phyloP scores from a whole-genome alignment of 1,284 basidiomycete species.

The Singerocomus inundabilis region DNA sequence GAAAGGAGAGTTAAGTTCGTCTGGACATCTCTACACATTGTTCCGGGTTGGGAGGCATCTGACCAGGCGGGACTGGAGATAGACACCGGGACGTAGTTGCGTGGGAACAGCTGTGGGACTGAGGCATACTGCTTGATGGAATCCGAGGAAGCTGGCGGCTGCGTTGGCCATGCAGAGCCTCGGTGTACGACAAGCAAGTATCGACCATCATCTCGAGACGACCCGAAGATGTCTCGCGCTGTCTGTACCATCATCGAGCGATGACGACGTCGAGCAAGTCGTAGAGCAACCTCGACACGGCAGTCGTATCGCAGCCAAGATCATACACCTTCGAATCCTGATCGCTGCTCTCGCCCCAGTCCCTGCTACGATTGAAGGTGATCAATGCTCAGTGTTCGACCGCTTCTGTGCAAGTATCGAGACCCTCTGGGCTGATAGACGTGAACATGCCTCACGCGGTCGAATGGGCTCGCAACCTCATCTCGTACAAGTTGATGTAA shows the following conservation, averaged over 20 bases:
- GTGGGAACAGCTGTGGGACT: too few relatives aligned
- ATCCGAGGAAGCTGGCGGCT: too few relatives aligned
- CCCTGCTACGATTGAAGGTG: slow-evolving; percentile 24
- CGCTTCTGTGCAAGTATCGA: slow-evolving; percentile 23
- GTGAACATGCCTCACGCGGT: slow-evolving; percentile 6
- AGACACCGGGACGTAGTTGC: too few relatives aligned
- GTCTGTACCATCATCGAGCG: slow-evolving; percentile 2
- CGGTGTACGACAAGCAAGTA: slow-evolving; percentile 19
- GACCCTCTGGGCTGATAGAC: slow-evolving; percentile 22
- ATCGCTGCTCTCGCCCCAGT: slow-evolving; percentile 23
- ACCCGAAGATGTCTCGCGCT: slow-evolving; percentile 18
- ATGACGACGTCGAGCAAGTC: slow-evolving; percentile 7
- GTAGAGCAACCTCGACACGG: slow-evolving; percentile 10
- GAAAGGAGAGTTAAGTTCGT: too few relatives aligned
- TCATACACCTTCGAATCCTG: slow-evolving; percentile 22
- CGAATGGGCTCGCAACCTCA: slow-evolving; percentile 1
- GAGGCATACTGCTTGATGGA: too few relatives aligned
- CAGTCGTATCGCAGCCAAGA: slow-evolving; percentile 25
- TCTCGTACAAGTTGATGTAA: slow-evolving; percentile 1
- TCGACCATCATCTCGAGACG: slow-evolving; percentile 24
- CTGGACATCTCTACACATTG: too few relatives aligned
- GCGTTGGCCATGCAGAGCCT: slow-evolving; percentile 14
- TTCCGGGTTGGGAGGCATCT: too few relatives aligned
- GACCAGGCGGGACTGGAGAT: too few relatives aligned
- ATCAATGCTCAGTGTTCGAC: slow-evolving; percentile 19